phyloP scores from a whole-genome alignment of 2,329 filamentous ascomycete genomes.

The Penicillium sp. region DNA sequence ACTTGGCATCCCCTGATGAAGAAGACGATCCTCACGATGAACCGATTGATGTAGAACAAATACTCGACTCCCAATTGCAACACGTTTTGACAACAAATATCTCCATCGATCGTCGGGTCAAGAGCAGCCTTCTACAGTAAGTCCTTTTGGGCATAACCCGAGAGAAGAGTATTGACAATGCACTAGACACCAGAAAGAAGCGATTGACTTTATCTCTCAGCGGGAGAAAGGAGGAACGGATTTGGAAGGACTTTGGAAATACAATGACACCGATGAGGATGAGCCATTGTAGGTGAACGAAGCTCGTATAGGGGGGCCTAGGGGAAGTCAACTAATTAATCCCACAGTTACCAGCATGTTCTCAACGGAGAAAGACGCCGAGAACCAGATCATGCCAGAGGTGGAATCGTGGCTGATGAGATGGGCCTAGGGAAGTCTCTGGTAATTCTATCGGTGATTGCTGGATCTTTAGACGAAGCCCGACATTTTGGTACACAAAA shows the following conservation, averaged over 20 bases:
- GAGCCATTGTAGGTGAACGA: not conserved
- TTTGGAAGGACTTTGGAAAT: constrained; percentile 1
- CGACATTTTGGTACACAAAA: constrained; percentile 22
- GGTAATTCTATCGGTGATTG: constrained; percentile 31
- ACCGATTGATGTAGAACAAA: not conserved
- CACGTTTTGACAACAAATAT: not conserved
- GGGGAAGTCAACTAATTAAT: not conserved
- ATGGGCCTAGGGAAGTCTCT: constrained; percentile 63
- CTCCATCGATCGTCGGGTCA: not conserved
- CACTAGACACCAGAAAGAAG: not conserved
- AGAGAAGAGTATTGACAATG: not conserved
- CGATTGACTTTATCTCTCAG: not conserved
- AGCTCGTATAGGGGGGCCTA: not conserved
- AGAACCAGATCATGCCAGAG: constrained; percentile 17
- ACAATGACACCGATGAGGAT: constrained; percentile 4
- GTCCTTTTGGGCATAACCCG: not conserved
- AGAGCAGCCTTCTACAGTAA: not conserved
- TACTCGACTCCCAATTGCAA: not conserved
- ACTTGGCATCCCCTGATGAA: not conserved
- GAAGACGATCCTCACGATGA: not conserved
- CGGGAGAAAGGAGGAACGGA: not conserved
- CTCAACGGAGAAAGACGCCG: constrained; percentile 1
- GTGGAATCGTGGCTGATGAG: constrained; percentile 59
- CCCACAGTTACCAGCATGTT: not conserved
- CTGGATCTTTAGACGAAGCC: constrained; percentile 48